These are phyloP conservation scores for Seiridium unicorne DNA, from an alignment of 2,329 filamentous ascomycete species.

Conservation along the genomic window DNA sequence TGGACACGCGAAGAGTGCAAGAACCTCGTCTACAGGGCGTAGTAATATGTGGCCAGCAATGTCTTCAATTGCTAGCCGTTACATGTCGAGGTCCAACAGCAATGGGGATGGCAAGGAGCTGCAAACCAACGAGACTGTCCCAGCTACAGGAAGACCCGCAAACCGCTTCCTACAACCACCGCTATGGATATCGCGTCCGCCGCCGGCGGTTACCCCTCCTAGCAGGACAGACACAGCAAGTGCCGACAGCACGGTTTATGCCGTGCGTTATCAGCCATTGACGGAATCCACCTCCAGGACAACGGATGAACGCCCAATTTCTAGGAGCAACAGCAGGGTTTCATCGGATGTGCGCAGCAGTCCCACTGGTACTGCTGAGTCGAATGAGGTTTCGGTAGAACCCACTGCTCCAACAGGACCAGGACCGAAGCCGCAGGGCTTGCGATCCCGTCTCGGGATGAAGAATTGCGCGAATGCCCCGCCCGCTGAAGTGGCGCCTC, in stretches of 20 bases:
- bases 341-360: constrained; percentile 18
- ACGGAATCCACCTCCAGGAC: constrained; percentile 50
- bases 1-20: constrained; percentile 18
- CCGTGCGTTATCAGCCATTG: constrained; percentile 58
- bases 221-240: constrained; percentile 63
- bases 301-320: constrained; percentile 32
- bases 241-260: constrained; percentile 63
- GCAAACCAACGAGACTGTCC: constrained; percentile 14
- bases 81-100: constrained; percentile 27
- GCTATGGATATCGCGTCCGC: constrained; percentile 55
- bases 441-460: constrained; percentile 22
- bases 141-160: constrained; percentile 21
- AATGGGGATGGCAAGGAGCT: constrained; percentile 14
- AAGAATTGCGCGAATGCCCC: constrained; percentile 20
- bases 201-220: constrained; percentile 53
- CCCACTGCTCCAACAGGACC: background rate
- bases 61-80: constrained; percentile 37
- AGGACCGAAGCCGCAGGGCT: constrained; percentile 12
- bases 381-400: background rate
- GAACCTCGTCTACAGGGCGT: constrained; percentile 21
- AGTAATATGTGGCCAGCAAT: constrained; percentile 38
- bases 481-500: constrained; percentile 29
- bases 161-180: constrained; percentile 44
- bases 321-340: constrained; percentile 32
- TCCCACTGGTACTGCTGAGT: background rate